phyloP scores from a whole-genome alignment of 768 basidiomycete species.

The Mycena galopus region DNA sequence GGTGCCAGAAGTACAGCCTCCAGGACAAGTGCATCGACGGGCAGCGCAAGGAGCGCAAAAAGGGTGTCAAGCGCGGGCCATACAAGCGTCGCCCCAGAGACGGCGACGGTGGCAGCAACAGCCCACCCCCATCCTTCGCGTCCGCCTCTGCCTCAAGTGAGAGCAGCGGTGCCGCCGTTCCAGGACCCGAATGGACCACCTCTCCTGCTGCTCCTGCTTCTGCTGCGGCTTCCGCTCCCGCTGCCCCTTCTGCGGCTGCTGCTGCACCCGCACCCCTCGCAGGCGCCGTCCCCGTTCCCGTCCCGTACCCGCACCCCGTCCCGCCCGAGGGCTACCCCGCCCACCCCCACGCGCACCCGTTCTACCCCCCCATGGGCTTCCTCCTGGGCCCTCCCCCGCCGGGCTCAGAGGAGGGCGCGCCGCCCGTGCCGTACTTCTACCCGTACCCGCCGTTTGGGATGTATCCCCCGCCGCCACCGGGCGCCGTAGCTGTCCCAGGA shows the following conservation, averaged over 20 bases:
- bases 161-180: background rate
- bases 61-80: constrained; percentile 89
- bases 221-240: background rate
- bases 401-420: constrained; percentile 25
- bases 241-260: background rate
- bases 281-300: background rate
- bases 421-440: constrained; percentile 32
- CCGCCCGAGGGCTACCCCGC: constrained; percentile 32
- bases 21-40: constrained; percentile 86
- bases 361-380: constrained; percentile 36
- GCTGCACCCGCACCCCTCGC: background rate
- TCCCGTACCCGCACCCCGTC: constrained; percentile 18
- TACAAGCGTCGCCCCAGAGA: constrained; percentile 76
- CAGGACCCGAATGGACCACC: constrained; percentile 22
- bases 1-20: constrained; percentile 91
- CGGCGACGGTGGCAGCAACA: constrained; percentile 47
- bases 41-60: constrained; percentile 93
- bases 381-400: constrained; percentile 23
- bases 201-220: background rate
- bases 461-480: constrained; percentile 19
- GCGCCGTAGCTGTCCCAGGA: background rate
- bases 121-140: constrained; percentile 8
- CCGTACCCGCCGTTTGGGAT: constrained; percentile 31
- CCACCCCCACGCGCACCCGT: constrained; percentile 21
- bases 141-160: background rate